phyloP scores from a whole-genome alignment of 345 rosid species.

The Kernera saxatilis region DNA sequence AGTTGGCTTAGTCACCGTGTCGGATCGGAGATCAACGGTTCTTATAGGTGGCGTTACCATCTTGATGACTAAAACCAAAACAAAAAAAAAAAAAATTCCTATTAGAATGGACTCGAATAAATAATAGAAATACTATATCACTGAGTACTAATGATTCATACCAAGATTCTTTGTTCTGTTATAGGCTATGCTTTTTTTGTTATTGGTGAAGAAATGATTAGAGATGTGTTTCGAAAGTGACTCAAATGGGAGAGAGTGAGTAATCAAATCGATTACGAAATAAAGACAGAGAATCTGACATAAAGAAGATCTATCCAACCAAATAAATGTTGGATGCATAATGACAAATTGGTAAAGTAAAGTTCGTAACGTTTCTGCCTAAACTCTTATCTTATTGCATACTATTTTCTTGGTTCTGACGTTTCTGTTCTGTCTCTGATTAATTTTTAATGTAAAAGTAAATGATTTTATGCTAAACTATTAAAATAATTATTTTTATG shows the following conservation, averaged over 20 bases:
- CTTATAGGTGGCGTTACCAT: conserved; percentile 41
- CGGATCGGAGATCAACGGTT: conserved; percentile 87
- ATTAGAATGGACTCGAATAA: not conserved
- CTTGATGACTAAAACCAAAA: not conserved
- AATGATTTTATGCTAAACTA: not conserved
- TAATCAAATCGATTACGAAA: conserved; percentile 13
- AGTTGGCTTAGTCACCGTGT: conserved; percentile 85
- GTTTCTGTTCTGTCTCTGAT: not conserved
- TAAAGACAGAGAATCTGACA: conserved; percentile 15
- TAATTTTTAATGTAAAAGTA: not conserved
- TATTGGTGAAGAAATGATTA: conserved; percentile 3
- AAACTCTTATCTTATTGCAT: not conserved
- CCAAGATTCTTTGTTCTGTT: not conserved
- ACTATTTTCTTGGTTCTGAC: not conserved
- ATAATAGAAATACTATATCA: not conserved
- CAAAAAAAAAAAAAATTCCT: not conserved
- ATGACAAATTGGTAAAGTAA: conserved; percentile 22
- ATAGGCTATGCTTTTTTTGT: not conserved
- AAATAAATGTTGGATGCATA: conserved; percentile 10
- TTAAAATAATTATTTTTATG: not conserved
- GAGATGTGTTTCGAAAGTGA: not conserved
- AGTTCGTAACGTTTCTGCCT: not conserved
- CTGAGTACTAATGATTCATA: not conserved
- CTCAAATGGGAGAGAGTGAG: not conserved
- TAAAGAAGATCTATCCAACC: conserved; percentile 11